A percentile compares a stretch with the other conserved stretches of the same genome.
phyloP scores from a whole-genome alignment of 148 eudicot genomes.

The Vaccinium macrocarpon region DNA sequence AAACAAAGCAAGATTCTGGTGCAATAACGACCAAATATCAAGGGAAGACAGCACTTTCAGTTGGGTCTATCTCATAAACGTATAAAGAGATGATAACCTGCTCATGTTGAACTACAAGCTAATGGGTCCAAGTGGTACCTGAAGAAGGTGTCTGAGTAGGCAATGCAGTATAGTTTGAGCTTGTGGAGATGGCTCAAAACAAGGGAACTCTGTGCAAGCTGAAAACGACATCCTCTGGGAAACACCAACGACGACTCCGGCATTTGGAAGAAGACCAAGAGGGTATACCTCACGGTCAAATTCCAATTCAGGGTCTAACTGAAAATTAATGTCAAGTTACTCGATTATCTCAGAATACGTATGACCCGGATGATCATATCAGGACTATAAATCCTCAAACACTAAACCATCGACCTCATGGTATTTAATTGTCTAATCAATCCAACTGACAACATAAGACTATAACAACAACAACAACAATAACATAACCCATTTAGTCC shows the following conservation, averaged over 20 bases:
- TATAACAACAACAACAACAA: no score
- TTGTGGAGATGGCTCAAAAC: slow-evolving; percentile 98
- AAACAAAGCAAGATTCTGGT: not conserved
- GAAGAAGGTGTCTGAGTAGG: slow-evolving; percentile 93
- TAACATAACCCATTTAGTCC: no score
- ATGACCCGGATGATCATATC: slow-evolving; percentile 13
- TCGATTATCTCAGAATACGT: slow-evolving; percentile 19
- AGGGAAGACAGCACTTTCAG: not conserved
- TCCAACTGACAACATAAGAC: not conserved
- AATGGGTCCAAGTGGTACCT: slow-evolving; percentile 45
- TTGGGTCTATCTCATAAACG: not conserved
- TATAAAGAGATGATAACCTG: not conserved
- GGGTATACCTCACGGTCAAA: slow-evolving; percentile 99
- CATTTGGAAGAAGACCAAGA: slow-evolving; percentile 96
- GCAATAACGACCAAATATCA: not conserved
- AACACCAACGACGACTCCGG: slow-evolving; percentile 93
- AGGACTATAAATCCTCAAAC: not conserved
- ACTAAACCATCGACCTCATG: not conserved
- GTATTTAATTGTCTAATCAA: not conserved
- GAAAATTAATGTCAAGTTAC: slow-evolving; percentile 34
- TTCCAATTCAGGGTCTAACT: slow-evolving; percentile 98
- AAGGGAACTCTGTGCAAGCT: slow-evolving; percentile 95
- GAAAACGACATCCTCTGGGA: slow-evolving; percentile 97
- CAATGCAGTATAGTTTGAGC: slow-evolving; percentile 98
- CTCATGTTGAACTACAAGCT: slow-evolving; percentile 12